Evolutionary conservation across 257 asterid species (phyloP).

Genomic region (Scutellaria baicalensis): DNA sequence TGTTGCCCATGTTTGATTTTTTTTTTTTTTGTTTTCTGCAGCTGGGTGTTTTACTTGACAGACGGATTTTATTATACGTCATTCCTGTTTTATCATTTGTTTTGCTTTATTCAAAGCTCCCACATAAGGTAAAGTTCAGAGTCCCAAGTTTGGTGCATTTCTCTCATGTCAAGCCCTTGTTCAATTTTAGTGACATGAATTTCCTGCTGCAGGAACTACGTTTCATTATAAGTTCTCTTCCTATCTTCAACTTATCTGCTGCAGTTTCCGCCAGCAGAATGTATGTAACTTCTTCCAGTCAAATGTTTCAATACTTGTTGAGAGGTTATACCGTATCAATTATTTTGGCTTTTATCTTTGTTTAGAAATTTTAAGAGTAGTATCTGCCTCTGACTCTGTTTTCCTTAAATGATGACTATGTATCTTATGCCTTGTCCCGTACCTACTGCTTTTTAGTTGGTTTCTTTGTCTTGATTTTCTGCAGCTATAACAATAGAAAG

Average conservation of each 20-base stretch:
- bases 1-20: constrained; percentile 17
- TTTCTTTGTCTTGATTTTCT: constrained; percentile 11
- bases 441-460: not conserved
- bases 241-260: constrained; percentile 85
- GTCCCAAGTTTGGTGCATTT: constrained; percentile 1
- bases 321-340: not conserved
- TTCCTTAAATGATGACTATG: not conserved
- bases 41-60: constrained; percentile 83
- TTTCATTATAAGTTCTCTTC: constrained; percentile 83
- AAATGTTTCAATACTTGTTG: not conserved
- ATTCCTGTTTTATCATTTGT: constrained; percentile 77
- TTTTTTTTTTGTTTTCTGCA: constrained; percentile 38
- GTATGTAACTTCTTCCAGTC: constrained; percentile 36
- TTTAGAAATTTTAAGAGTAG: not conserved
- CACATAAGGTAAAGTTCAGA: constrained; percentile 73
- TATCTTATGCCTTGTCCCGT: not conserved
- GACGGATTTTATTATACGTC: constrained; percentile 50
- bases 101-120: constrained; percentile 83
- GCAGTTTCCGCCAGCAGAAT: constrained; percentile 89
- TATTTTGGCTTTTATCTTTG: not conserved
- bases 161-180: constrained; percentile 5
- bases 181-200: constrained; percentile 5
- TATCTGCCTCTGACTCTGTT: not conserved
- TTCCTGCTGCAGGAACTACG: constrained; percentile 86
- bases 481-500: constrained; percentile 84